These are phyloP conservation scores for Colletotrichum tropicale DNA, from an alignment of 2,329 filamentous ascomycete genomes.

Conservation along the genomic window DNA sequence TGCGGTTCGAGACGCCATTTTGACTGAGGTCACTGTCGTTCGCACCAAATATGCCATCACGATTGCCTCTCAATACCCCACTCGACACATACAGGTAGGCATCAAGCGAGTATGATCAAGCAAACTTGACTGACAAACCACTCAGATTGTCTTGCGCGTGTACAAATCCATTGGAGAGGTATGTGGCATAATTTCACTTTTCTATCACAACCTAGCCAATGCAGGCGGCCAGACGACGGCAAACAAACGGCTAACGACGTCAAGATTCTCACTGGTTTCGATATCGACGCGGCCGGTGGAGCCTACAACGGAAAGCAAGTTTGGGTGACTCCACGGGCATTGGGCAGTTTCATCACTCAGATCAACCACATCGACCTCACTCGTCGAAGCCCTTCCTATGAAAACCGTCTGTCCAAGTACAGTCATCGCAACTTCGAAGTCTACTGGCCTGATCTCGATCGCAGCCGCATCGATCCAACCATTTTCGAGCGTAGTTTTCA, in stretches of 20 bases:
- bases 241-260: background rate
- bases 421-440: slow-evolving; percentile 85
- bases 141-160: slow-evolving; percentile 79
- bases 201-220: background rate
- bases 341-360: slow-evolving; percentile 82
- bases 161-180: slow-evolving; percentile 80
- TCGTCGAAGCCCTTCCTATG: slow-evolving; percentile 83
- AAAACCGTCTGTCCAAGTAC: slow-evolving; percentile 86
- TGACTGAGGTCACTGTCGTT: slow-evolving; percentile 83
- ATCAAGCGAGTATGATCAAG: background rate
- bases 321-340: slow-evolving; percentile 76
- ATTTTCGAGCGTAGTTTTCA: slow-evolving; percentile 85
- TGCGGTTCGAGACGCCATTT: slow-evolving; percentile 75
- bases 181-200: background rate
- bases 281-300: slow-evolving; percentile 83
- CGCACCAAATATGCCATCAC: slow-evolving; percentile 88
- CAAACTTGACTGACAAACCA: slow-evolving; percentile 10
- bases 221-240: background rate
- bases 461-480: slow-evolving; percentile 80
- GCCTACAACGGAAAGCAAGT: slow-evolving; percentile 84
- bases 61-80: slow-evolving; percentile 83
- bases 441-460: slow-evolving; percentile 77
- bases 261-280: slow-evolving; percentile 80
- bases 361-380: slow-evolving; percentile 81
- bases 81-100: slow-evolving; percentile 72